These are phyloP conservation scores for Geotrichum europaeum DNA, from an alignment of 1,139 yeast species.

Conservation along the genomic window DNA sequence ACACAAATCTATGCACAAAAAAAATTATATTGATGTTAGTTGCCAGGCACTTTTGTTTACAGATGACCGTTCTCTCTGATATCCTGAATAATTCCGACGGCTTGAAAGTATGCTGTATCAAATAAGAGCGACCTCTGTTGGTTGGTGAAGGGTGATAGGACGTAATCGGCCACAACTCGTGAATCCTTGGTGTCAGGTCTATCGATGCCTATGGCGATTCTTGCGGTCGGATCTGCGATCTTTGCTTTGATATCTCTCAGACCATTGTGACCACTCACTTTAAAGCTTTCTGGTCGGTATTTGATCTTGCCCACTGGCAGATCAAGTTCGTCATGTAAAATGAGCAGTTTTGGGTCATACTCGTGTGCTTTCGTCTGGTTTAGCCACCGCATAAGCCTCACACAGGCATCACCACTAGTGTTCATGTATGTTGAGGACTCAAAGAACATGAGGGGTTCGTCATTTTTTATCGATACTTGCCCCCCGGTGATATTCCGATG, in stretches of 20 bases:
- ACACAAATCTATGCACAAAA: neutral
- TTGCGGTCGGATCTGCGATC: conserved; percentile 39
- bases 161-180: conserved; percentile 52
- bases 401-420: conserved; percentile 46
- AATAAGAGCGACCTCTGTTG: conserved; percentile 36
- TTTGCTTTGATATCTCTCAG: conserved; percentile 40
- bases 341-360: conserved; percentile 41
- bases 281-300: conserved; percentile 49
- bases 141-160: conserved; percentile 43
- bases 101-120: conserved; percentile 39
- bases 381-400: conserved; percentile 41
- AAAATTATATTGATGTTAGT: neutral
- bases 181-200: conserved; percentile 46
- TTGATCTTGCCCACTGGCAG: conserved; percentile 58
- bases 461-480: conserved; percentile 9
- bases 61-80: conserved; percentile 26
- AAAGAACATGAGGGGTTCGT: conserved; percentile 32
- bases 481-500: conserved; percentile 22
- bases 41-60: neutral
- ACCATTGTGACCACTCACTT: conserved; percentile 79
- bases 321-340: conserved; percentile 73
- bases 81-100: conserved; percentile 37
- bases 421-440: conserved; percentile 64
- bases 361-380: conserved; percentile 25
- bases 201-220: conserved; percentile 70